Evolutionary conservation across 139 green algal genomes (phyloP).

Genomic region (Medakamo hakoo): DNA sequence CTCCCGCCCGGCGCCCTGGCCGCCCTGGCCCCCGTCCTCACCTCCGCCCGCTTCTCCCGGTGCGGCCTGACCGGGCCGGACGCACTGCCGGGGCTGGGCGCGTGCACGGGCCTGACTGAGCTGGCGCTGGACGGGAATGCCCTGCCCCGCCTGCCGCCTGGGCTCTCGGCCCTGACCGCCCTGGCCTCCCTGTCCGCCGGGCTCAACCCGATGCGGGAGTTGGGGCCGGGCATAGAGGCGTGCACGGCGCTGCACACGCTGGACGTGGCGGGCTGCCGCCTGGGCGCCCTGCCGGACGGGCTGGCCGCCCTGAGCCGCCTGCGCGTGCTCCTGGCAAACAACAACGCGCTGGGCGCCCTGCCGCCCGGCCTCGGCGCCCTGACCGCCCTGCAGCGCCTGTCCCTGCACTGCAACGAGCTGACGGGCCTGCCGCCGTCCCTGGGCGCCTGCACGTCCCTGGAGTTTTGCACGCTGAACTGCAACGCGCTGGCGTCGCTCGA

Average conservation of each 20-base stretch:
- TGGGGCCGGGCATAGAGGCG: background rate
- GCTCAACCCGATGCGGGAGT: background rate
- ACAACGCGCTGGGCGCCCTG: background rate
- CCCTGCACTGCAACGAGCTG: background rate
- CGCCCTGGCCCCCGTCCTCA: background rate
- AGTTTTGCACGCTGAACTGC: background rate
- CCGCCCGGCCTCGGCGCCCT: background rate
- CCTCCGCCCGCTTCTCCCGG: background rate
- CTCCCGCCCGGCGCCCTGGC: background rate
- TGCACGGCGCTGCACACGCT: background rate
- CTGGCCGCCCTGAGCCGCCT: background rate
- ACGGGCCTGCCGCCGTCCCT: background rate
- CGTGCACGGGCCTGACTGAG: background rate
- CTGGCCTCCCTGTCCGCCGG: background rate
- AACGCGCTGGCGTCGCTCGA: no score
- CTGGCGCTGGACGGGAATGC: background rate
- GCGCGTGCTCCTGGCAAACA: background rate
- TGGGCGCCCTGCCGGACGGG: background rate
- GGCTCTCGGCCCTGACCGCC: background rate
- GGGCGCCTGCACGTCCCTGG: background rate
- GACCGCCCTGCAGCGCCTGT: background rate
- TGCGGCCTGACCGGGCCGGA: background rate
- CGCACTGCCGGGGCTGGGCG: background rate
- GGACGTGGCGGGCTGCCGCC: background rate
- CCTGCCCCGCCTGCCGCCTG: background rate